These are phyloP conservation scores for Gleditsia sinensis DNA, from an alignment of 306 rosid genomes.

Conservation along the genomic window DNA sequence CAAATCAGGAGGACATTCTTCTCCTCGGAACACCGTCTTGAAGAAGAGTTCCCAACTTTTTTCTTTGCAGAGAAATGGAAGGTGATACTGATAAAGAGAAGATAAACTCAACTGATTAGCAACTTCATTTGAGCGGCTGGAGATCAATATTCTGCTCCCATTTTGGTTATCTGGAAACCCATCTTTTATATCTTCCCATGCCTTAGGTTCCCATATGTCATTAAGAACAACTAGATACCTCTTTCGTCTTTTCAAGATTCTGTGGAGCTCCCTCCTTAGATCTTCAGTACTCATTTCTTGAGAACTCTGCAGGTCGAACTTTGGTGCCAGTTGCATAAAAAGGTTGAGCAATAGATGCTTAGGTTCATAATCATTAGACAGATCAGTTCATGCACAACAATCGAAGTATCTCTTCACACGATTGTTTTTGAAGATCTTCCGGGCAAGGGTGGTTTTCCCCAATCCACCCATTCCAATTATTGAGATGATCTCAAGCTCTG, in stretches of 20 bases:
- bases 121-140: neutral
- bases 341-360: neutral
- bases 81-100: neutral
- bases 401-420: neutral
- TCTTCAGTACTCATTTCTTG: neutral
- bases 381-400: neutral
- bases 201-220: neutral
- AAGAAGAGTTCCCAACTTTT: conserved; percentile 30
- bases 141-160: conserved; percentile 31
- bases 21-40: conserved; percentile 13
- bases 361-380: neutral
- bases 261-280: neutral
- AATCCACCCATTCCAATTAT: neutral
- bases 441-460: conserved; percentile 2
- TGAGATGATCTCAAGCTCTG: neutral
- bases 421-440: neutral
- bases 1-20: neutral
- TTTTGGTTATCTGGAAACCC: conserved; percentile 6
- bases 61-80: neutral
- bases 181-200: neutral
- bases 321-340: too few relatives aligned
- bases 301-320: neutral
- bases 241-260: neutral
- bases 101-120: neutral
- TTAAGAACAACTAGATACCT: conserved; percentile 26